Base-by-base conservation (phyloP, 2,329 filamentous ascomycete genomes). In the Eutypella sp. region DNA sequence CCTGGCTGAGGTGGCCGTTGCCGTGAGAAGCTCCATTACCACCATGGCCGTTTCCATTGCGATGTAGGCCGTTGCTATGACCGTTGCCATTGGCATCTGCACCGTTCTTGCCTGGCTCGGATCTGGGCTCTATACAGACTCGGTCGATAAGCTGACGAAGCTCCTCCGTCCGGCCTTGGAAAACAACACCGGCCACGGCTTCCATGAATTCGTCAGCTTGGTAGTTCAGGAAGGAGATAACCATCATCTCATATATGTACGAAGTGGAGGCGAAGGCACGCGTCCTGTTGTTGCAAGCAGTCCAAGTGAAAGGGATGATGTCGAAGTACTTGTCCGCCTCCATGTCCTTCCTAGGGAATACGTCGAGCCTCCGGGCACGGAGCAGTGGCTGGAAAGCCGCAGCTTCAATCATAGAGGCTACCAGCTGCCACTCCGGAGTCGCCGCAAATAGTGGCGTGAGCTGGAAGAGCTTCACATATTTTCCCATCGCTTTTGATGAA, bases 311-410 rank as follows among this genome's bases (percentile, higher is more conserved):
- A 1, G 54, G 54, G 24, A 57, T 55, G 9, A 57, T 43, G 22
- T 55, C 54, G 44, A 57, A 55, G 44, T 57, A 57, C 31, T 55
- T 55, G 40, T 55, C 51, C 38, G 52, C 54, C 20, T 52, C 45
- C 51, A 55, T 55, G n/a, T 48, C 45, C 10, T 49, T 38, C 43
- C 52, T 44, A 31, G 50, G 51, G 45, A 57, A 57, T 9, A 52
- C 47, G 6, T 48, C 47, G 2, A 55, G 39, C 34, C 51, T 42
- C 16, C 44, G 47, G 40, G 50, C 46, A 5, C 50, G 10, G 13
- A 56, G 36, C 2, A 56, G 24, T 20, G 50, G 52, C 24, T 50
- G 47, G 39, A 56, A 36, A 4, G 52, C 45, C 11, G 44, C 38
- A 4, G 50, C 48, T 42, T 56, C 54, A 37, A 55, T 48, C 42